A percentile compares a stretch with the other conserved stretches of the same genome.
Evolutionary conservation across 345 rosid species (phyloP).

Genomic region (Citrus sinensis): DVS_A1.0 CM039161.1:7176001-7176500

Average conservation of each 20-base stretch:
- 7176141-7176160: constrained; percentile 50
- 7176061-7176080: constrained; percentile 63
- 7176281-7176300: constrained; percentile 51
- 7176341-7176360: constrained; percentile 58
- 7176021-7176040: constrained; percentile 61
- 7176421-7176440: constrained; percentile 22
- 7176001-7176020: constrained; percentile 56
- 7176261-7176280: constrained; percentile 72
- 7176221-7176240: constrained; percentile 62
- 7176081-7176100: constrained; percentile 62
- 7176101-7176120: constrained; percentile 71
- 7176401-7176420: constrained; percentile 26
- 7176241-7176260: constrained; percentile 61
- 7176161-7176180: constrained; percentile 12
- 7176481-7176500: constrained; percentile 60
- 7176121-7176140: constrained; percentile 60
- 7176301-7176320: constrained; percentile 70
- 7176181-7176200: constrained; percentile 40
- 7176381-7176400: constrained; percentile 11
- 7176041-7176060: constrained; percentile 66
- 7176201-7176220: constrained; percentile 56
- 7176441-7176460: neutral
- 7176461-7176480: constrained; percentile 21
- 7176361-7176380: constrained; percentile 23
- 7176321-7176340: constrained; percentile 69